phyloP scores from a whole-genome alignment of 164 flowering plant genomes.

The Tetracentron sinense region DNA sequence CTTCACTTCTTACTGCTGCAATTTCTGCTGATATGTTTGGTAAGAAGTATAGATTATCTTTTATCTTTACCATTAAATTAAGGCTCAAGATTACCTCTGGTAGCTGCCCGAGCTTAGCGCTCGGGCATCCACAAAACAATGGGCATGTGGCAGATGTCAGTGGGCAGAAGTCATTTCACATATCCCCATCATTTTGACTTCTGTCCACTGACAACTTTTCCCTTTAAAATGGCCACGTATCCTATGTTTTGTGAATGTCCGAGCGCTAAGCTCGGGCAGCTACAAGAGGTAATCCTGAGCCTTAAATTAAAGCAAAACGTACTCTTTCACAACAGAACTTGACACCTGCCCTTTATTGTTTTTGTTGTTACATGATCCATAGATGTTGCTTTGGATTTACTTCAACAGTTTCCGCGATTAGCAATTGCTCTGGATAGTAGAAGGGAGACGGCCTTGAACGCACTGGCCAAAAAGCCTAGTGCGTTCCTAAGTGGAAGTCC shows the following conservation, averaged over 20 bases:
- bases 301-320: background rate
- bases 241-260: no score
- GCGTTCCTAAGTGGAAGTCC: conserved; percentile 9
- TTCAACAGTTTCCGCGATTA: background rate
- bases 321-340: background rate
- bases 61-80: background rate
- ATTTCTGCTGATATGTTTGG: background rate
- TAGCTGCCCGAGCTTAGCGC: no score
- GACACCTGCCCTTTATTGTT: no score
- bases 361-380: background rate
- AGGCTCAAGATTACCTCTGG: no score
- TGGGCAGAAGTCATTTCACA: no score
- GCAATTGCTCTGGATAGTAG: background rate
- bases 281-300: no score
- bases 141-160: no score
- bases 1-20: background rate
- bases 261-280: no score
- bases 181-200: no score
- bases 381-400: conserved; percentile 12
- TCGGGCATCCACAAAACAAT: no score
- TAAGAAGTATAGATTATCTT: background rate
- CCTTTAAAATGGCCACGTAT: no score
- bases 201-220: no score
- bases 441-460: background rate
- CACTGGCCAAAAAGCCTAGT: background rate